Evolutionary conservation across 306 rosid genomes (phyloP).

Genomic region (Vachellia pachyceras): DNA sequence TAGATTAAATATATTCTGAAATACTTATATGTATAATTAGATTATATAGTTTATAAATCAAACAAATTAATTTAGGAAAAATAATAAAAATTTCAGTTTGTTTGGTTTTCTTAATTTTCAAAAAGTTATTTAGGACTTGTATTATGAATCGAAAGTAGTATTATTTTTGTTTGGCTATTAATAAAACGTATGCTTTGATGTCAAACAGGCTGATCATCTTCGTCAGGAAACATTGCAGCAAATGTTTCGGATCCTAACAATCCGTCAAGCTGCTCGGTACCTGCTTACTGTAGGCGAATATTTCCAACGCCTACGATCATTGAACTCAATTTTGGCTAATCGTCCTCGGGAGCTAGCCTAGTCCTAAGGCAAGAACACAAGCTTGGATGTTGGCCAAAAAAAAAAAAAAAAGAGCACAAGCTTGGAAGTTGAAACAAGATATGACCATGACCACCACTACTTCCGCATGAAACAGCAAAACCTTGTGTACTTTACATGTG

Average conservation of each 20-base stretch:
- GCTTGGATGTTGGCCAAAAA: too few species aligned
- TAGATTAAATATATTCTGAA: too few species aligned
- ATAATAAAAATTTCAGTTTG: too few species aligned
- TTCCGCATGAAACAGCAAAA: constrained; percentile 31
- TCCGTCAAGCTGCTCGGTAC: constrained; percentile 84
- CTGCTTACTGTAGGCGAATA: constrained; percentile 89
- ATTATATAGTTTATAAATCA: too few species aligned
- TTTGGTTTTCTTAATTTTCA: too few species aligned
- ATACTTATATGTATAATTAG: too few species aligned
- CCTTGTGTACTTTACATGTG: constrained; percentile 34
- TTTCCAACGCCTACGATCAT: constrained; percentile 83
- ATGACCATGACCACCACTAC: constrained; percentile 30
- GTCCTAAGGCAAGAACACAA: constrained; percentile 42
- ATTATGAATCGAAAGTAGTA: too few species aligned
- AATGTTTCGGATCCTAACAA: constrained; percentile 74
- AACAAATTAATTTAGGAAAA: too few species aligned
- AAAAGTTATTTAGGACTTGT: too few species aligned
- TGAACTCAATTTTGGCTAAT: constrained; percentile 81
- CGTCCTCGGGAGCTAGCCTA: constrained; percentile 82
- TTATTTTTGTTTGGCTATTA: constrained; percentile 6
- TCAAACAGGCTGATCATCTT: constrained; percentile 87
- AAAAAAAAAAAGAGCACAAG: too few species aligned
- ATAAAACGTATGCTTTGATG: constrained; percentile 13
- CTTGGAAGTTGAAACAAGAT: constrained; percentile 36
- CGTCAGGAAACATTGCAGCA: constrained; percentile 82